Evolutionary conservation across 2,329 filamentous ascomycete species (phyloP).

Genomic region (Penicillium capsulatum): DNA sequence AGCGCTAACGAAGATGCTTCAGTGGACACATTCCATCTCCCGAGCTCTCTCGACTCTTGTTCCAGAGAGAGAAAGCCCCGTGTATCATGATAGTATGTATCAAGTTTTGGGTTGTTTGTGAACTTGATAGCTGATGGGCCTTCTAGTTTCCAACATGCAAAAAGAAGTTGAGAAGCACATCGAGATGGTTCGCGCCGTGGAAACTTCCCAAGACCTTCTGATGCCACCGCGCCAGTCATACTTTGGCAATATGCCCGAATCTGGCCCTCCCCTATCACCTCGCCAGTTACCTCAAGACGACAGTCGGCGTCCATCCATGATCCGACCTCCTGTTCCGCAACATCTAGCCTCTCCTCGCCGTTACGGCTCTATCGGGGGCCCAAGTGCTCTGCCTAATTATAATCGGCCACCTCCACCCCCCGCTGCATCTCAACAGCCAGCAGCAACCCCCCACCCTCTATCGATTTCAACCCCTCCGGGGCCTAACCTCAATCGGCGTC

Average conservation of each 20-base stretch:
- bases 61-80: constrained; percentile 67
- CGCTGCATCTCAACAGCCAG: constrained; percentile 63
- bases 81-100: constrained; percentile 75
- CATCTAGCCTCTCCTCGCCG: constrained; percentile 75
- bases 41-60: constrained; percentile 69
- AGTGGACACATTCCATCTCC: constrained; percentile 83
- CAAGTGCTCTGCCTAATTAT: constrained; percentile 67
- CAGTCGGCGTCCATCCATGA: constrained; percentile 67
- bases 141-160: constrained; percentile 54
- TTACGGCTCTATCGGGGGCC: constrained; percentile 77
- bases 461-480: constrained; percentile 55
- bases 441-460: constrained; percentile 61
- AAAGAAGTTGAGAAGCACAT: constrained; percentile 60
- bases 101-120: background rate
- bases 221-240: constrained; percentile 63
- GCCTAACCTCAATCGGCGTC: constrained; percentile 70
- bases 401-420: constrained; percentile 64
- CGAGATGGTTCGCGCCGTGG: constrained; percentile 54
- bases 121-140: constrained; percentile 15
- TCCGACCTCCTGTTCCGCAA: constrained; percentile 75
- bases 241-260: constrained; percentile 60
- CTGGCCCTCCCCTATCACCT: constrained; percentile 73
- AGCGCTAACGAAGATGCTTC: background rate
- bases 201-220: constrained; percentile 61
- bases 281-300: constrained; percentile 84